Evolutionary conservation across 1,139 yeast species (phyloP), one percentile per base, ranked within the genome.

Genomic region (Yamadazyma blattariae): DNA sequence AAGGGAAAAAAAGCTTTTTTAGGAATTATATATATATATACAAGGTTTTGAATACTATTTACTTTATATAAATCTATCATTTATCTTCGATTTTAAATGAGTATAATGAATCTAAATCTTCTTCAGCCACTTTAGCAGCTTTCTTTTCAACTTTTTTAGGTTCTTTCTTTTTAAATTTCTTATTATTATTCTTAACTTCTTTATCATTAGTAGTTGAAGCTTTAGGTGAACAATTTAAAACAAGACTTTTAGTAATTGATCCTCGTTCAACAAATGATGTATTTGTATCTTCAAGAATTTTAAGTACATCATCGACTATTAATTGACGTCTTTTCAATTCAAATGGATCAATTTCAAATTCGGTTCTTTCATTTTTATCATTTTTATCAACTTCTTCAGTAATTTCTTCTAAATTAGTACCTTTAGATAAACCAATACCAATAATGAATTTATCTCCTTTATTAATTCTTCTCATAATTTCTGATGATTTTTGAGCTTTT

Each of bases 81-180:
- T 36, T 67, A 34, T 65, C 70, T 37, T 64, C 72, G 21, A 68
- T 60, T 40, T 69, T 69, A 38, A 70, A 55, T 58, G 56, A 63
- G 44, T 70, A 70, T 40, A 70, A 52, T 12, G 67, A 51, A 42
- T 70, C 76, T 40, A 69, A 57, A 35, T 68, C 71, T 3, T 60
- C 64, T 25, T 61, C 68, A 28, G 50, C 42, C 3, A 37, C 36
- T 5, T 17, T 17, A 5, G 5, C 19, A 5, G 19, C 19, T 25
- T 36, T 31, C 19, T 27, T 19, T 36, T 44, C 32, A 34, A 33
- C 39, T 36, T 46, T 35, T 26, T 37, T 36, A 25, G 42, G 44
- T 36, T 40, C 48, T 35, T 50, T 12, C 25, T 33, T 37, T 25
- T 43, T 45, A 30, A 54, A 58, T 25, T 41, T 41, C 37, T 42